These are phyloP conservation scores for Pythium biforme DNA, from an alignment of 352 stramenopile genomes.

Conservation along the genomic window DNA sequence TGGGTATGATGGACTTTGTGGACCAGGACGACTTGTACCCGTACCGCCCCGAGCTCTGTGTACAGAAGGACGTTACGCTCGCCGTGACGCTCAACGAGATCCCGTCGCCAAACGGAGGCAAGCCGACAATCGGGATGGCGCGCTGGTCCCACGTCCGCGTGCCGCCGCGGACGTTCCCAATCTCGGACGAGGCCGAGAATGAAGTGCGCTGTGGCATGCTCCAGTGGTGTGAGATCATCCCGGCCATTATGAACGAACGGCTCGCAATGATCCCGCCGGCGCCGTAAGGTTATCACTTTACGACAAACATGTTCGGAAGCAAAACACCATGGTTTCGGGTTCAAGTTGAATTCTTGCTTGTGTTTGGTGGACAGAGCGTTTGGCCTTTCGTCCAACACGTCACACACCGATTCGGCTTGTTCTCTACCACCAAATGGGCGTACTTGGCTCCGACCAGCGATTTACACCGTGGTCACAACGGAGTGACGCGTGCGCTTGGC, in stretches of 20 bases:
- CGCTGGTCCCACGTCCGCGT: conserved; percentile 7
- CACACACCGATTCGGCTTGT: no score
- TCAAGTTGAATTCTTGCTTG: no score
- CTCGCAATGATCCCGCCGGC: background rate
- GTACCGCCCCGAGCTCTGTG: conserved; percentile 8
- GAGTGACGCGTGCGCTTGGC: no score
- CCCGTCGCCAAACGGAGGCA: background rate
- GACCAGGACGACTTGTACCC: conserved; percentile 19
- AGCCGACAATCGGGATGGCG: background rate
- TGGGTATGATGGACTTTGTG: conserved; percentile 13
- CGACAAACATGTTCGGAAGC: no score
- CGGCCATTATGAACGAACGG: conserved; percentile 1
- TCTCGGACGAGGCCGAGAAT: background rate
- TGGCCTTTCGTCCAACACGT: no score
- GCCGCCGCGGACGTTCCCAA: background rate
- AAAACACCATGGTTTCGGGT: no score
- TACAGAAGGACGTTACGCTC: conserved; percentile 2
- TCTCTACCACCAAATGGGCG: no score
- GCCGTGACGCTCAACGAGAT: conserved; percentile 3
- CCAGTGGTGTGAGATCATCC: conserved; percentile 7
- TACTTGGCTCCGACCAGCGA: no score
- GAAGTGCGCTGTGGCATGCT: background rate
- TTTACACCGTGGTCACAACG: no score
- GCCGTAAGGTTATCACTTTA: background rate
- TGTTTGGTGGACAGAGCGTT: no score